Base-by-base conservation (phyloP, 257 asterid genomes). In the Avicennia marina region DNA sequence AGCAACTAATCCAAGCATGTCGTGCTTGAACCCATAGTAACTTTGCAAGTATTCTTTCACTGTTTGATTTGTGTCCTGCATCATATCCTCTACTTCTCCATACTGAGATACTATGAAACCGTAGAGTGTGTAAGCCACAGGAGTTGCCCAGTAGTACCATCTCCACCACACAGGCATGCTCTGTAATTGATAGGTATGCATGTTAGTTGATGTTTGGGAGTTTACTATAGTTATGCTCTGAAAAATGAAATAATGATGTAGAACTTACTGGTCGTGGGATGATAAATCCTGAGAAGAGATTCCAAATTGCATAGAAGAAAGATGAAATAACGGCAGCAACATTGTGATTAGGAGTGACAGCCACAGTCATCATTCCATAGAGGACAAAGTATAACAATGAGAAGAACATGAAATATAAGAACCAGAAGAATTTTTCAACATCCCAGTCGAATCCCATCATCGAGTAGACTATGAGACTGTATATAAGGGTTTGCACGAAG, bases 71-170 rank as follows among this genome's bases (percentile, higher is more conserved):
- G 58, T 36, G 1, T 4, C 27, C 0, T n/a, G n/a, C n/a, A 70
- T 61, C 10, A 1, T 39, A 0, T 45, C 56, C 67, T 72, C 78
- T 11, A 70, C 27, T 40, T 84, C 87, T 4, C 90, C 87, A 11
- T 81, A 84, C 51, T 84, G 90, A 7, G 85, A 72, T 18, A 77
- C 66, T 11, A 85, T 80, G 42, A 69, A 15, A 13, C 95, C 95
- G 4, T 85, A 75, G 0, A 85, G 81, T 4, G 89, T 82, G 89
- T 88, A 85, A 2, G 95, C 88, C 62, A 80, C 67, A 1, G 91
- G 95, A 42, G 83, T 80, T 20, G 74, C 72, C 91, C 91, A 82
- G 62, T 82, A 78, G 53, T 85, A 85, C 91, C 95, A 85, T 6
- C 74, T 50, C 95, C 91, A 85, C 95, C 89, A 85, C 63, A 53